These are phyloP conservation scores for Prosopis cineraria DNA, from an alignment of 306 rosid genomes.

Conservation along the genomic window DNA sequence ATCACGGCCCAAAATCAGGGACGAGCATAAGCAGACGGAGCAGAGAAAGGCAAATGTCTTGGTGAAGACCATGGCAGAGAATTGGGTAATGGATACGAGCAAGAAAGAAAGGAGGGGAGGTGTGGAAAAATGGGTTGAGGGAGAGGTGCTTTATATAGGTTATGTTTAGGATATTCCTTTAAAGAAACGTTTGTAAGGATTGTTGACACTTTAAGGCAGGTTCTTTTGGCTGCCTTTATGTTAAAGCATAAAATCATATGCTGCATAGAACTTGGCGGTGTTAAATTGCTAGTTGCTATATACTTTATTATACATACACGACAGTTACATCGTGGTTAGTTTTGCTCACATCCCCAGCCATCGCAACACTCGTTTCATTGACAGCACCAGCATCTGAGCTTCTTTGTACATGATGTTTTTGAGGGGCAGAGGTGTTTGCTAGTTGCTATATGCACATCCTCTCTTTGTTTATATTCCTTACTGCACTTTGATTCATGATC, in stretches of 20 bases:
- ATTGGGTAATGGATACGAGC: slow-evolving; percentile 7
- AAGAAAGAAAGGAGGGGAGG: slow-evolving; percentile 28
- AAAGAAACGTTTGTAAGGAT: slow-evolving; percentile 45
- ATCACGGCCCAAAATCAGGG: slow-evolving; percentile 40
- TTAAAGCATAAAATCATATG: slow-evolving; percentile 40
- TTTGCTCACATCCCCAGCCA: too few relatives aligned
- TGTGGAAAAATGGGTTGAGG: slow-evolving; percentile 27
- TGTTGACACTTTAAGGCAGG: slow-evolving; percentile 48
- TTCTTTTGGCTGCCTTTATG: slow-evolving; percentile 41
- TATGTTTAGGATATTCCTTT: slow-evolving; percentile 45
- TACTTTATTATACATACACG: too few relatives aligned
- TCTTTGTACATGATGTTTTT: too few relatives aligned
- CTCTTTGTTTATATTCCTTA: too few relatives aligned
- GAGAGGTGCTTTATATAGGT: slow-evolving; percentile 43
- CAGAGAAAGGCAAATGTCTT: slow-evolving; percentile 41
- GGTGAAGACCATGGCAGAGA: slow-evolving; percentile 43
- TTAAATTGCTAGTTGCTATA: too few relatives aligned
- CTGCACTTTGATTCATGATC: too few relatives aligned
- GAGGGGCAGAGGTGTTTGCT: too few relatives aligned
- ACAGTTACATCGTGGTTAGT: too few relatives aligned
- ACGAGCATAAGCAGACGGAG: slow-evolving; percentile 34
- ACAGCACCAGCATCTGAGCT: too few relatives aligned
- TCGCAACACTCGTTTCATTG: too few relatives aligned
- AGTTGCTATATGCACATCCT: too few relatives aligned
- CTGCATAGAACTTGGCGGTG: background rate